Evolutionary conservation across 1,284 basidiomycete species (phyloP), one percentile per base, ranked within the genome.

Genomic region (Quambalaria eucalypti): DNA sequence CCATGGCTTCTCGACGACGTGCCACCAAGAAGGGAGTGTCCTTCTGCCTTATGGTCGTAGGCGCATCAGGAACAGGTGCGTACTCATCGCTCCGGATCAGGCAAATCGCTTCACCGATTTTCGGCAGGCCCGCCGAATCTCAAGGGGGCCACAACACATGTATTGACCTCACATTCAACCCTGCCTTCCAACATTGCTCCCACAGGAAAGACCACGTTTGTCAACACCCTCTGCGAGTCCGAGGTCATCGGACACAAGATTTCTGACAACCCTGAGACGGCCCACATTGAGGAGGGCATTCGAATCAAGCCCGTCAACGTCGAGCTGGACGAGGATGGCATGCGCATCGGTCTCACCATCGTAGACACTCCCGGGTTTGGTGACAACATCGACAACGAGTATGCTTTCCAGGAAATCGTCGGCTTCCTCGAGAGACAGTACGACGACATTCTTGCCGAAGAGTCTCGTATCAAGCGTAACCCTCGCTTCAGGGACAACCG

Each of bases 301-400:
- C 86, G 83, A 77, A 97, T 98, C 79, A 96, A 96, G 79, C 92
- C 92, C 29, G 84, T 85, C 77, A 90, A 88, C 77, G 88, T 97
- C 68, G 93, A 99, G 78, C 85, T 99, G 58, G 95, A 98, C 71
- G 93, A 98, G 77, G 95, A 99, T 68, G 95, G 95, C 42, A 88
- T 97, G 64, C 87, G 93, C 66, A 96, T 99, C 75, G 90, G 92
- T 28, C 81, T 99, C 65, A 98, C 95, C 50, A 90, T 99, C 64
- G 92, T 98, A 38, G 95, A 99, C 78, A 98, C 95, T 1, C 95
- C 95, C 55, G 95, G 95, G 48, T 98, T 98, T 69, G 95, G 93
- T 50, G 92, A 97, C 79, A 93, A 93, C 77, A 93, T 98, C 74
- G 90, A 99, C 81, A 98, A 98, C 74, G 92, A 96, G 79, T 90